Evolutionary conservation across 2,329 filamentous ascomycete species (phyloP).

Genomic region (Ceratocystis variospora): DNA sequence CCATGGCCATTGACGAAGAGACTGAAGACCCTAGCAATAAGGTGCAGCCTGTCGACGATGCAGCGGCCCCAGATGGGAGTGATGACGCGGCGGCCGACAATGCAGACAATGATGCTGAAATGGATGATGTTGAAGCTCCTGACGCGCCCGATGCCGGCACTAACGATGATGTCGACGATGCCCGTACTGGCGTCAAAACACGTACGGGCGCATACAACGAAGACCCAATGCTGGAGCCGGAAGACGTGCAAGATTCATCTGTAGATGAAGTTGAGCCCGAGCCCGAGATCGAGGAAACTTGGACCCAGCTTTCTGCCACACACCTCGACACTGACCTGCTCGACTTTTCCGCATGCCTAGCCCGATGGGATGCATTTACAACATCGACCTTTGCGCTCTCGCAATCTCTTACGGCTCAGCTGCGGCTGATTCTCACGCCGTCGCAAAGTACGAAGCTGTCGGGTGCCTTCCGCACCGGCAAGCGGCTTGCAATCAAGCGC

Average conservation of each 20-base stretch:
- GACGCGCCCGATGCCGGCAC: background rate
- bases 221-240: conserved; percentile 29
- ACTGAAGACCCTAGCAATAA: conserved; percentile 37
- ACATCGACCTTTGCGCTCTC: conserved; percentile 72
- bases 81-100: conserved; percentile 25
- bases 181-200: conserved; percentile 46
- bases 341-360: conserved; percentile 45
- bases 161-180: conserved; percentile 27
- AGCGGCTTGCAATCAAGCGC: conserved; percentile 96
- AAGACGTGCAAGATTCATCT: conserved; percentile 24
- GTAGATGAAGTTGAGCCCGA: conserved; percentile 30
- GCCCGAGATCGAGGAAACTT: conserved; percentile 39
- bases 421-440: conserved; percentile 86
- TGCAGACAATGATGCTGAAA: conserved; percentile 29
- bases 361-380: conserved; percentile 78
- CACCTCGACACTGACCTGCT: conserved; percentile 46
- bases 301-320: conserved; percentile 55
- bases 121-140: conserved; percentile 7
- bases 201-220: conserved; percentile 44
- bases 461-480: conserved; percentile 91
- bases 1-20: conserved; percentile 70
- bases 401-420: conserved; percentile 78
- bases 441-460: conserved; percentile 93
- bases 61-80: conserved; percentile 36
- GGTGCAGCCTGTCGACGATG: conserved; percentile 38